Evolutionary conservation across 257 asterid genomes (phyloP), one percentile per base, ranked within the genome.

Genomic region (Solanum sparsipilum): DNA sequence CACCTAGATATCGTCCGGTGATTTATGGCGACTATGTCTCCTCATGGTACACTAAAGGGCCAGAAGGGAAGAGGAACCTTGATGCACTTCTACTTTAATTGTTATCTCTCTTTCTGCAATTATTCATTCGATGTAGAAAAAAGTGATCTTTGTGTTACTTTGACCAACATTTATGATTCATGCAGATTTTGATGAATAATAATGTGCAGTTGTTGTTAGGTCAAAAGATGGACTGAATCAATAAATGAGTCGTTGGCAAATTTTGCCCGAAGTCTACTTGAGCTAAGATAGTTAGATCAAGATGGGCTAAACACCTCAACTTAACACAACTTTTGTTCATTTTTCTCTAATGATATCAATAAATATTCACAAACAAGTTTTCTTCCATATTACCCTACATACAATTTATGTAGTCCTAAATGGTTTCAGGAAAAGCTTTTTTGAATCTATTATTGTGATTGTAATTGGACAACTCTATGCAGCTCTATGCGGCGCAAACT

Each of bases 21-120:
- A 72, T 89, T 83, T 94, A 96, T 56, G 98, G 96, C 1, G 98
- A 97, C 90, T 92, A 94, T 88, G 96, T 93, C 4, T 92, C 94
- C 10, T 94, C 98, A 13, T 97, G 98, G 98, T 97, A 97, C 93
- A 92, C 95, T 20, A 93, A 94, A 88, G 98, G 99, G 39, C 99
- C 99, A 0, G 98, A 94, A 79, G 98, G 98, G 11, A 96, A 93
- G 89, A 93, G 95, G 72, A 96, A 94, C 86, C 86, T 97, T 68
- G 99, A 94, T 90, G 96, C 98, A 68, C 98, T 97, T 84, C 81
- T 93, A 84, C 87, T 92, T 84, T 88, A 87, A 91, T 34, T 81
- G 27, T 34, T 5, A 32, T 21, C 70, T 82, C 29, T 29, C 29
- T 48, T 16, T 44, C 36, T 79, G 25, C n/a, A 5, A 1, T 29